Base-by-base conservation (phyloP, 345 rosid species). In the Citrus mangshanensis region DNA sequence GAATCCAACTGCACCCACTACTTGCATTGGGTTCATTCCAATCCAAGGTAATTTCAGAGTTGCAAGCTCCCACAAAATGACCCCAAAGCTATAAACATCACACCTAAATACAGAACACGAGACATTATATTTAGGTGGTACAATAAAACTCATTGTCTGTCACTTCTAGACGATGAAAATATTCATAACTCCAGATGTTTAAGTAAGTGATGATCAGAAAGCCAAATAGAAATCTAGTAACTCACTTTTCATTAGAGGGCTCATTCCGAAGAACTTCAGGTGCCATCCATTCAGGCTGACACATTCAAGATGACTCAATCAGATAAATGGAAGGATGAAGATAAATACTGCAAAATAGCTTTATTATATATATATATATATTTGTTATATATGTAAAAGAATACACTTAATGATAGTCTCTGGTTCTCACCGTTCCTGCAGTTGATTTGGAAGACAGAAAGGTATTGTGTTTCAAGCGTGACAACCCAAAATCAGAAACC, bases 1-100 rank as follows among this genome's bases (percentile, higher is more conserved):
- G 84, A 97, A 97, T 83, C 99, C 99, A 54, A 97, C 99, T 4
- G 98, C 99, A 82, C 99, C 98, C 27, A 97, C 99, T 62, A 94
- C 99, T 86, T 97, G 99, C 99, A 97, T 97, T 2, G 99, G 99
- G 83, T 97, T 97, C 98, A 97, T 94, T 77, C 97, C 99, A 68
- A 93, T 84, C 99, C 99, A 97, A 21, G 99, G 99, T 77, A 90
- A 80, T 87, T 89, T 89, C 82, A 92, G 80, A 40, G 99, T 97
- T 22, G 99, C 97, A 67, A 97, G 98, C 88, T 97, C 99, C 98
- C 99, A 97, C 7, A 97, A 91, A 81, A 97, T 97, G 64, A 97
- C 87, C 69, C 99, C 99, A 60, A 97, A 97, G 86, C 99, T 97
- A 78, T 97, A 97, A 49, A 97, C 95, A 80, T 97, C 99, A 81